Percentiles rank a stretch among this genome's conserved stretches.
Evolutionary conservation across 2,329 filamentous ascomycete species (phyloP).

Genomic region (Tolypocladium ophioglossoides): DNA sequence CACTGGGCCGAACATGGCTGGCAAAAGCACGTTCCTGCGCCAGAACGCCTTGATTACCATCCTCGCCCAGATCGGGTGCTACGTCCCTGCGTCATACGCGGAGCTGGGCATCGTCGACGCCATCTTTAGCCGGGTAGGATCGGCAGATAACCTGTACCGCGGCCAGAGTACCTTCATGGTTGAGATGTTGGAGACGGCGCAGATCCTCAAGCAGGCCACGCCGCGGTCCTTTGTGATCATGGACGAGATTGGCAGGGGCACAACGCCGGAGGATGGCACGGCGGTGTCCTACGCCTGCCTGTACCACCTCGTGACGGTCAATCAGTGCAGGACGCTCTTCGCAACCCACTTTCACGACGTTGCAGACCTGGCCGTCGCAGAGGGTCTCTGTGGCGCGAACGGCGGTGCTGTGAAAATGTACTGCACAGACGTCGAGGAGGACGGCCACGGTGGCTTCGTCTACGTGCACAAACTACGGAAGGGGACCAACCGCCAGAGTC

Average conservation of each 20-base stretch:
- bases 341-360: conserved; percentile 90
- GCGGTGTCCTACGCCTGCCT: conserved; percentile 86
- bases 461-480: conserved; percentile 75
- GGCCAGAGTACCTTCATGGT: conserved; percentile 99
- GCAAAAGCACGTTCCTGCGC: conserved; percentile 90
- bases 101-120: conserved; percentile 89
- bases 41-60: conserved; percentile 94
- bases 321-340: conserved; percentile 73
- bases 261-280: conserved; percentile 82
- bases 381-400: conserved; percentile 26
- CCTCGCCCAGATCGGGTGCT: conserved; percentile 84
- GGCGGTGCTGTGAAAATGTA: conserved; percentile 54
- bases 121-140: conserved; percentile 87
- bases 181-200: conserved; percentile 94
- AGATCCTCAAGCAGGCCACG: conserved; percentile 80
- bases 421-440: conserved; percentile 83
- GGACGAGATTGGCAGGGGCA: conserved; percentile 94
- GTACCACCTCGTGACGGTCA: conserved; percentile 69
- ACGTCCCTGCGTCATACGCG: conserved; percentile 80
- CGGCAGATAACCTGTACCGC: conserved; percentile 86
- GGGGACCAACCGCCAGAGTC: conserved; percentile 77
- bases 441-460: conserved; percentile 58
- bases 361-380: conserved; percentile 60
- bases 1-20: conserved; percentile 94
- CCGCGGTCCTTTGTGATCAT: conserved; percentile 85